These are phyloP conservation scores for Kodamaea jinghongensis DNA, from an alignment of 805 yeast genomes.

Conservation along the genomic window DNA sequence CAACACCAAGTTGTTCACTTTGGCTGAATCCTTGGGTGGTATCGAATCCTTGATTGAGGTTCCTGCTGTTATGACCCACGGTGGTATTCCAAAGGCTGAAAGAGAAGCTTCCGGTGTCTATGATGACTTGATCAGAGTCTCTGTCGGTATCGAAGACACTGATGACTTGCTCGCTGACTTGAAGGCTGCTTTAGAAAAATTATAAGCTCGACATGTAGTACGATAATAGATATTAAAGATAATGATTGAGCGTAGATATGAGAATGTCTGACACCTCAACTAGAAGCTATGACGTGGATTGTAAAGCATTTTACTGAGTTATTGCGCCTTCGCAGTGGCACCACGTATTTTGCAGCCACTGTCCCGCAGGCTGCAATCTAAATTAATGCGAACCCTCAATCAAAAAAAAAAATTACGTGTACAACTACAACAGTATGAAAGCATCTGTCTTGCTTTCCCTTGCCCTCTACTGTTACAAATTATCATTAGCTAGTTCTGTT, in stretches of 20 bases:
- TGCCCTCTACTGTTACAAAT: constrained; percentile 1
- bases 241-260: no score
- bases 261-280: no score
- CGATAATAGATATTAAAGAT: no score
- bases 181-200: constrained; percentile 57
- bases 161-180: constrained; percentile 36
- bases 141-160: constrained; percentile 31
- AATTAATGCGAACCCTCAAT: neutral
- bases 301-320: no score
- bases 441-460: constrained; percentile 4
- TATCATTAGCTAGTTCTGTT: constrained; percentile 4
- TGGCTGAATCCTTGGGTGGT: constrained; percentile 91
- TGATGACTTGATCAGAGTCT: constrained; percentile 71
- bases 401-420: constrained; percentile 4
- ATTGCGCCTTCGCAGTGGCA: no score
- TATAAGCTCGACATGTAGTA: constrained; percentile 1
- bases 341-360: no score
- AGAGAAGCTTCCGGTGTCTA: constrained; percentile 79
- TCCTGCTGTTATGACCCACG: constrained; percentile 91
- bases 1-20: constrained; percentile 70
- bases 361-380: constrained; percentile 5
- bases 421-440: constrained; percentile 2
- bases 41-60: constrained; percentile 83
- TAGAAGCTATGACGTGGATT: no score
- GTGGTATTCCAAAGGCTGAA: constrained; percentile 77